Conservation (phyloP, 345 rosid genomes). For the Cardamine chenopodiifolia region DNA sequence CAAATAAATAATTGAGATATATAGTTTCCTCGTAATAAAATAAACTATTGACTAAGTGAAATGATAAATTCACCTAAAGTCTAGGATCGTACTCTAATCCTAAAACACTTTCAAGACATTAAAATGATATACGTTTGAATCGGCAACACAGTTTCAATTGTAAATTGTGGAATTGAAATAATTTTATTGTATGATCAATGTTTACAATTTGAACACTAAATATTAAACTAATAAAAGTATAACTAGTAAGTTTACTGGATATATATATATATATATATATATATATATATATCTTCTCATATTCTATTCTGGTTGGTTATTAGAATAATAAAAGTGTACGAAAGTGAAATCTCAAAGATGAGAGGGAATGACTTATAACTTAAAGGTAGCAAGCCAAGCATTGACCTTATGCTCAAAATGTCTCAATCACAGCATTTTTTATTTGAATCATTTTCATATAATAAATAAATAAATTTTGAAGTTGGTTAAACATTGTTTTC, state of each 20-base stretch:
- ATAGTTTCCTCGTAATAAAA: neutral
- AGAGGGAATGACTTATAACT: conserved; percentile 19
- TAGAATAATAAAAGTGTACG: conserved; percentile 27
- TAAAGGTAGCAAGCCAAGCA: conserved; percentile 35
- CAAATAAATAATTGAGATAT: neutral
- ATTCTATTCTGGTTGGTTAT: conserved; percentile 1
- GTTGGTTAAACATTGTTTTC: conserved; percentile 33
- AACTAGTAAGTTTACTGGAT: neutral
- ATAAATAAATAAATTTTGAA: neutral
- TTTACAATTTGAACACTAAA: neutral
- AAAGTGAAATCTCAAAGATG: conserved; percentile 25
- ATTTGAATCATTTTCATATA: neutral
- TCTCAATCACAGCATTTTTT: conserved; percentile 9
- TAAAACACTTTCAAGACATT: neutral
- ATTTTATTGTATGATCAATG: neutral
- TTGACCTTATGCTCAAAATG: conserved; percentile 22
- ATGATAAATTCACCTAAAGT: neutral
- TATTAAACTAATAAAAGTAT: neutral
- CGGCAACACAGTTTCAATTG: neutral
- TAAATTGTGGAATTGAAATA: neutral
- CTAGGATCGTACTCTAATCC: neutral
- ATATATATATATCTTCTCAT: neutral
- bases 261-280: neutral
- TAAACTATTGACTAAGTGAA: neutral
- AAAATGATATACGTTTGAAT: neutral